Percentiles rank a stretch among this genome's conserved stretches.
Conservation (phyloP, 169 alveolate species). For the Plasmodium relictum region DNA sequence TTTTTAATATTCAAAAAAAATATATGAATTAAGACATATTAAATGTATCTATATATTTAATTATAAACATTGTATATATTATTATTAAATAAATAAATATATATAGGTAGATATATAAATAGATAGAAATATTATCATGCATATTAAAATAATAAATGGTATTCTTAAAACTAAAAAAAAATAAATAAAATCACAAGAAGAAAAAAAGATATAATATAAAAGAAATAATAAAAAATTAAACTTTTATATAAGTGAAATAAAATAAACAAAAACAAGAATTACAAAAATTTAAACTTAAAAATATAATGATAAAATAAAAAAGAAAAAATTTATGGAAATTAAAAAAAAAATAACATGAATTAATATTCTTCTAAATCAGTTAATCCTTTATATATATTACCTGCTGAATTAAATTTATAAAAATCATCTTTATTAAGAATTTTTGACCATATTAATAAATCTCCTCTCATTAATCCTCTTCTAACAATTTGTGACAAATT, state of each 20-base stretch:
- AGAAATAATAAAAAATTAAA: too few relatives aligned
- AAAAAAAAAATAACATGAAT: not conserved
- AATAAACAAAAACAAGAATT: not conserved
- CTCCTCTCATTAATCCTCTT: slow-evolving; percentile 93
- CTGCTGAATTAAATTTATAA: slow-evolving; percentile 73
- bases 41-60: too few relatives aligned
- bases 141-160: too few relatives aligned
- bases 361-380: slow-evolving; percentile 56
- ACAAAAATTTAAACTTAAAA: not conserved
- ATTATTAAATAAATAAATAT: too few relatives aligned
- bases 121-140: too few relatives aligned
- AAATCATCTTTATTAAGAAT: slow-evolving; percentile 82
- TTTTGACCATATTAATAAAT: slow-evolving; percentile 90
- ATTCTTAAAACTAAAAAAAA: too few relatives aligned
- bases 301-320: slow-evolving; percentile 2
- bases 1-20: too few relatives aligned
- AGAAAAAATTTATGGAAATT: not conserved
- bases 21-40: too few relatives aligned
- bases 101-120: too few relatives aligned
- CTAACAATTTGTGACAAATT: slow-evolving; percentile 89
- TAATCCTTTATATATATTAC: slow-evolving; percentile 30
- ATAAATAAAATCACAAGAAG: too few relatives aligned
- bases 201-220: too few relatives aligned
- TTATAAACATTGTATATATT: too few relatives aligned
- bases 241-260: not conserved